Conservation (phyloP, 345 rosid genomes). For the Gynandropsis gynandra region DNA sequence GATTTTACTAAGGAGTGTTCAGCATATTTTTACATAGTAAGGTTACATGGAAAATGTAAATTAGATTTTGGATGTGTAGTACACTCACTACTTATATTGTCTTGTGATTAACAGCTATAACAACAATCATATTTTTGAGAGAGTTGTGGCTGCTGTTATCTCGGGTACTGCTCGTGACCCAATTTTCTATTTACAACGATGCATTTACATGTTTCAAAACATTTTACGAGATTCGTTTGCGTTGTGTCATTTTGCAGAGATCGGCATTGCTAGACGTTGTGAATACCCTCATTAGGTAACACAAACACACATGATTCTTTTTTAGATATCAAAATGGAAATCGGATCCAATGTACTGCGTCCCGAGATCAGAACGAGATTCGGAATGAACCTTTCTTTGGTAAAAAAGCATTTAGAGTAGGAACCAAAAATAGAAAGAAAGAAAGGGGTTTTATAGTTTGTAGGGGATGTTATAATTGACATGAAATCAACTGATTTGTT, state of each 20-base stretch:
- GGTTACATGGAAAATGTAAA: too few relatives aligned
- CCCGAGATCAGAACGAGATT: too few relatives aligned
- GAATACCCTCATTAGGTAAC: slow-evolving; percentile 51
- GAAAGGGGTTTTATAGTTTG: too few relatives aligned
- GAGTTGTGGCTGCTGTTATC: slow-evolving; percentile 39
- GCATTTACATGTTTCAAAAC: background rate
- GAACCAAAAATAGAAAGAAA: too few relatives aligned
- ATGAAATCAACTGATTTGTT: slow-evolving; percentile 5
- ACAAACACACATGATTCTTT: background rate
- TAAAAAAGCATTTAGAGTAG: too few relatives aligned
- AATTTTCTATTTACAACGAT: background rate
- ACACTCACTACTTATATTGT: slow-evolving; percentile 10
- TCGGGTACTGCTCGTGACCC: slow-evolving; percentile 36
- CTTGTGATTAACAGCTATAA: slow-evolving; percentile 53
- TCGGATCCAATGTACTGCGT: too few relatives aligned
- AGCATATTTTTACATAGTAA: too few relatives aligned
- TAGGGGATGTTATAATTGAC: too few relatives aligned
- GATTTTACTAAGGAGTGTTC: too few relatives aligned
- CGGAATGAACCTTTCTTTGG: too few relatives aligned
- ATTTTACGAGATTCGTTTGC: background rate
- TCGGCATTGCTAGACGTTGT: slow-evolving; percentile 29
- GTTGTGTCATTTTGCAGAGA: slow-evolving; percentile 40
- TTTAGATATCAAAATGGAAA: background rate
- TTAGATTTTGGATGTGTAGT: background rate
- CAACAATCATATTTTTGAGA: slow-evolving; percentile 58